These are phyloP conservation scores for Lipomyces orientalis DNA, from an alignment of 805 yeast genomes.

Conservation along the genomic window DNA sequence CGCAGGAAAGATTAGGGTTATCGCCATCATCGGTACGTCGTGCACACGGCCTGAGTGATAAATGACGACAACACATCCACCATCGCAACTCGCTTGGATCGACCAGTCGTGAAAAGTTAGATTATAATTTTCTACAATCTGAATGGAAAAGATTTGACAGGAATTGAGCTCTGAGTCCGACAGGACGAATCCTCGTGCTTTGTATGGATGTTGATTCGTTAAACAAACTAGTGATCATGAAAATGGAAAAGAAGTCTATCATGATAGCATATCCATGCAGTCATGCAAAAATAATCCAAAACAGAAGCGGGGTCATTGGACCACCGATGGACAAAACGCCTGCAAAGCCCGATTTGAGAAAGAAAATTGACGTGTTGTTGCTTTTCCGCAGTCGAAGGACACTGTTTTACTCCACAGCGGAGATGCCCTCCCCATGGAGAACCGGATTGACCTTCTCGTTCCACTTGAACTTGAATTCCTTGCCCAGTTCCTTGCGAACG, in stretches of 20 bases:
- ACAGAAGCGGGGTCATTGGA: slow-evolving; percentile 5
- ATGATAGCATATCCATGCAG: slow-evolving; percentile 10
- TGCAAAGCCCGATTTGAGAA: slow-evolving; percentile 10
- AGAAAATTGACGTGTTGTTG: slow-evolving; percentile 8
- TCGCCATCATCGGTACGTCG: slow-evolving; percentile 5
- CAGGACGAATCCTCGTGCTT: slow-evolving; percentile 10
- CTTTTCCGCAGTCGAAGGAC: slow-evolving; percentile 8
- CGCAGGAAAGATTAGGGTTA: slow-evolving; percentile 9
- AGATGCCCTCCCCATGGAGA: slow-evolving; percentile 7
- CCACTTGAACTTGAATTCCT: slow-evolving; percentile 9
- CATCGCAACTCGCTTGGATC: slow-evolving; percentile 10
- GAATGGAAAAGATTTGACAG: slow-evolving; percentile 2
- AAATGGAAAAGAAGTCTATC: slow-evolving; percentile 7
- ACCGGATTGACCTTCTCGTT: slow-evolving; percentile 11
- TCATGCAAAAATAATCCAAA: slow-evolving; percentile 8
- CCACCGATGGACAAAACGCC: slow-evolving; percentile 12
- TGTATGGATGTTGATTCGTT: slow-evolving; percentile 6
- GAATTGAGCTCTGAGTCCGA: slow-evolving; percentile 7
- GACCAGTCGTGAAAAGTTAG: slow-evolving; percentile 1
- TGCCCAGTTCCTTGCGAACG: slow-evolving; percentile 53
- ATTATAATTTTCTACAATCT: slow-evolving; percentile 6
- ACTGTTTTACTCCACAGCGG: slow-evolving; percentile 10
- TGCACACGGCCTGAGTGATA: slow-evolving; percentile 10
- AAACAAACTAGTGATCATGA: slow-evolving; percentile 7
- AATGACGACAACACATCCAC: slow-evolving; percentile 2